These are phyloP conservation scores for Tanozyma kutaoensis DNA, from an alignment of 805 yeast species.

Conservation along the genomic window DNA sequence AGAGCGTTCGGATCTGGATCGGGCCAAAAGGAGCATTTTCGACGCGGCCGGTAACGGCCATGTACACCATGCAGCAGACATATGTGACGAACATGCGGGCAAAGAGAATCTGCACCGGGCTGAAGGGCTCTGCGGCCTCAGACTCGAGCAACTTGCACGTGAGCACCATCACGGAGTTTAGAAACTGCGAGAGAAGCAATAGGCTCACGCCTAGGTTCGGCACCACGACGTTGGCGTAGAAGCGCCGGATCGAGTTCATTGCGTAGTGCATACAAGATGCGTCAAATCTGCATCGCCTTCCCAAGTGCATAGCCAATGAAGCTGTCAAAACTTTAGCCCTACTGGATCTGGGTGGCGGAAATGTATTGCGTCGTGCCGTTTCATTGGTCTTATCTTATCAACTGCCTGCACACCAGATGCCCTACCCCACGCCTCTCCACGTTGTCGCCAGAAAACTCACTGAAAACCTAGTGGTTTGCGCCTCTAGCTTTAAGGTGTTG, in stretches of 20 bases:
- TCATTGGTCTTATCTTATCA: too few relatives aligned
- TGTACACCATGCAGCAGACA: constrained; percentile 40
- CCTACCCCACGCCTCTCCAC: constrained; percentile 21
- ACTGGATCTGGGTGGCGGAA: too few relatives aligned
- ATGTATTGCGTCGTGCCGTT: too few relatives aligned
- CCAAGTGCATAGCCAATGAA: too few relatives aligned
- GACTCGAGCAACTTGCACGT: constrained; percentile 65
- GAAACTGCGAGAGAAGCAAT: constrained; percentile 50
- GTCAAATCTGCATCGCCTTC: too few relatives aligned
- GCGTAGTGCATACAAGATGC: too few relatives aligned
- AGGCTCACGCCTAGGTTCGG: constrained; percentile 41
- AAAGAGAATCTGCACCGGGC: constrained; percentile 68
- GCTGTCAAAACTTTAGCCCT: too few relatives aligned
- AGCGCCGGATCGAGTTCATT: too few relatives aligned
- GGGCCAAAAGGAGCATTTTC: constrained; percentile 65
- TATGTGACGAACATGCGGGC: constrained; percentile 69
- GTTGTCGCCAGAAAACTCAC: constrained; percentile 16
- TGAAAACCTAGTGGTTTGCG: constrained; percentile 19
- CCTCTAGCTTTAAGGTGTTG: constrained; percentile 17
- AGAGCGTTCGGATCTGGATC: constrained; percentile 34
- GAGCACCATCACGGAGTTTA: constrained; percentile 66
- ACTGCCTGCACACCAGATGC: constrained; percentile 10
- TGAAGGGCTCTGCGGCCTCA: constrained; percentile 45
- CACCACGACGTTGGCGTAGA: too few relatives aligned
- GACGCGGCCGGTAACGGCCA: constrained; percentile 34